Conservation (phyloP, 2,329 filamentous ascomycete species). For the Penicillium decumbens region DNA sequence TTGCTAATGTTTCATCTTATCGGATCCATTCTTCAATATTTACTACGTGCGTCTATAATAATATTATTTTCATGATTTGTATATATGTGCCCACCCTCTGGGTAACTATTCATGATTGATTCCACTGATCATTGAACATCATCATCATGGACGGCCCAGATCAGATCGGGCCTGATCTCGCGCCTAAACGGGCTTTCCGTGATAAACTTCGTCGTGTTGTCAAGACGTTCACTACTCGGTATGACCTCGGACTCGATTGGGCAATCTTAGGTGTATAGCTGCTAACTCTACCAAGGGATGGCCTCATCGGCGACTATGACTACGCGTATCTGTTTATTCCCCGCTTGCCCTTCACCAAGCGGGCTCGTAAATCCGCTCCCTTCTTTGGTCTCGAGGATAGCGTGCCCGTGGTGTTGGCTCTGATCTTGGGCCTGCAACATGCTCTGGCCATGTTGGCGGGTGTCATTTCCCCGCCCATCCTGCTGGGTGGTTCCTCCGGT, state of each 20-base stretch:
- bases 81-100: neutral
- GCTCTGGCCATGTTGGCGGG: conserved; percentile 62
- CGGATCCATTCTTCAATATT: neutral
- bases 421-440: conserved; percentile 66
- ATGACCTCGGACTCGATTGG: conserved; percentile 6
- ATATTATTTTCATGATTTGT: neutral
- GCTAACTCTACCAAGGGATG: conserved; percentile 49
- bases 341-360: conserved; percentile 76
- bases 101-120: no score
- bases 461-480: conserved; percentile 60
- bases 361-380: conserved; percentile 54
- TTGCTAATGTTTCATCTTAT: conserved; percentile 17
- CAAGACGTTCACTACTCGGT: conserved; percentile 43
- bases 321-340: conserved; percentile 82
- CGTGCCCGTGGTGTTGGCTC: conserved; percentile 63
- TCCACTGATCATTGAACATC: neutral
- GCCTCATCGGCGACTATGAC: conserved; percentile 80
- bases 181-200: conserved; percentile 34
- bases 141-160: conserved; percentile 38
- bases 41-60: neutral
- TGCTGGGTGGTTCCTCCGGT: conserved; percentile 52
- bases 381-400: conserved; percentile 66
- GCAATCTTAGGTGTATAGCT: neutral
- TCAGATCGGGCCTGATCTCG: conserved; percentile 41
- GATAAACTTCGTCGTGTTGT: conserved; percentile 35